Percentiles rank a stretch among this genome's conserved stretches.
Conservation (phyloP, 345 rosid genomes). For the Angophora floribunda region DNA sequence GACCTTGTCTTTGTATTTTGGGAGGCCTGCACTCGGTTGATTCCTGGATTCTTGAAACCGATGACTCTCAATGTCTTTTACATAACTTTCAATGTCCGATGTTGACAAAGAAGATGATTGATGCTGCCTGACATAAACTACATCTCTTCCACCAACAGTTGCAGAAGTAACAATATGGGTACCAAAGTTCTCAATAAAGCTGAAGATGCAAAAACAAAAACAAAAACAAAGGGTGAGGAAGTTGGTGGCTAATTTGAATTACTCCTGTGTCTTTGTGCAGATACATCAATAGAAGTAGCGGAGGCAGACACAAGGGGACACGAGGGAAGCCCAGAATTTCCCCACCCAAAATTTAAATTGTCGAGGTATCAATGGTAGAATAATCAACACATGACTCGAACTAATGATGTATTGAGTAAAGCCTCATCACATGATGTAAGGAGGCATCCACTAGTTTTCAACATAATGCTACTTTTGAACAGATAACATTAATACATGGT, state of each 20-base stretch:
- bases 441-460: neutral
- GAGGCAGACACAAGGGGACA: neutral
- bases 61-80: slow-evolving; percentile 61
- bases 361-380: neutral
- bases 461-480: neutral
- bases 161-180: slow-evolving; percentile 91
- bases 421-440: neutral
- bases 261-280: neutral
- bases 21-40: slow-evolving; percentile 56
- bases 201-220: slow-evolving; percentile 9
- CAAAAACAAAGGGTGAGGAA: slow-evolving; percentile 9
- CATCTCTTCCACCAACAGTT: slow-evolving; percentile 94
- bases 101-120: slow-evolving; percentile 67
- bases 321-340: neutral
- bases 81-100: slow-evolving; percentile 68
- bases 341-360: neutral
- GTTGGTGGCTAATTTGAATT: neutral
- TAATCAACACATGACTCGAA: neutral
- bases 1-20: slow-evolving; percentile 95
- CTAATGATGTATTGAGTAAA: neutral
- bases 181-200: slow-evolving; percentile 81
- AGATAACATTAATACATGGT: neutral
- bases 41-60: slow-evolving; percentile 55
- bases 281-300: neutral
- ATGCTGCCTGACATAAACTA: slow-evolving; percentile 88